Percentiles rank a stretch among this genome's conserved stretches.
phyloP scores from a whole-genome alignment of 345 rosid species.

The Gossypium stocksii region DNA sequence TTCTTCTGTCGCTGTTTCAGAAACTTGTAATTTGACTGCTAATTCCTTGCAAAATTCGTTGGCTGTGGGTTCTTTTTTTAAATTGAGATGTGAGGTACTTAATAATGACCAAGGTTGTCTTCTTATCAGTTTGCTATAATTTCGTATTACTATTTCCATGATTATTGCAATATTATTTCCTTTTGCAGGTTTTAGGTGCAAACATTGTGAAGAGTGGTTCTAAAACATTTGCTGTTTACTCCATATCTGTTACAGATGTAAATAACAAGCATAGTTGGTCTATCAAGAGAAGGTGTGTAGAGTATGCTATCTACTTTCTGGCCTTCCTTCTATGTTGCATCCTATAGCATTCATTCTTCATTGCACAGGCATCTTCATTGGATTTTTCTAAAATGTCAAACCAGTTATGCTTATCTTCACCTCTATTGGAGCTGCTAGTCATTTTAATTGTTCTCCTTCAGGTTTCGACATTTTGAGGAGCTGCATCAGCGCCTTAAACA shows the following conservation, averaged over 20 bases:
- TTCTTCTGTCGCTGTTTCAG: slow-evolving; percentile 36
- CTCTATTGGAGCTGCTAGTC: slow-evolving; percentile 8
- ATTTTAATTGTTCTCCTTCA: slow-evolving; percentile 22
- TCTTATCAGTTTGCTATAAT: slow-evolving; percentile 15
- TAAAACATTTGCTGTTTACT: slow-evolving; percentile 87
- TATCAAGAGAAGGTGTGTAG: slow-evolving; percentile 87
- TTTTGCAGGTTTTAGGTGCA: slow-evolving; percentile 89
- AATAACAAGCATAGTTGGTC: slow-evolving; percentile 86
- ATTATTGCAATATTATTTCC: slow-evolving; percentile 21
- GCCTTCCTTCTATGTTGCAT: slow-evolving; percentile 11
- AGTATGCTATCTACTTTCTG: slow-evolving; percentile 21
- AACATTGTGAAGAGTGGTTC: slow-evolving; percentile 93
- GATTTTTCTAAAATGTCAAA: slow-evolving; percentile 9
- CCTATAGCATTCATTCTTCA: slow-evolving; percentile 4
- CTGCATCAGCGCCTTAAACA: slow-evolving; percentile 89
- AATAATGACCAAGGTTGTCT: slow-evolving; percentile 13
- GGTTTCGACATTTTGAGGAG: slow-evolving; percentile 99
- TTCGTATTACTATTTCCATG: slow-evolving; percentile 13
- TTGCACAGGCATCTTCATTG: background rate
- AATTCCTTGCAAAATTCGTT: slow-evolving; percentile 50
- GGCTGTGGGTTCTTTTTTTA: slow-evolving; percentile 67
- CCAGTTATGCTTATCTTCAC: slow-evolving; percentile 2
- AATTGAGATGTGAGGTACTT: slow-evolving; percentile 93
- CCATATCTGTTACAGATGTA: slow-evolving; percentile 84
- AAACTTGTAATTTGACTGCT: slow-evolving; percentile 34